A percentile compares a stretch with the other conserved stretches of the same genome.
Evolutionary conservation across 768 basidiomycete genomes (phyloP).

Genomic region (Calocybe indica): DNA sequence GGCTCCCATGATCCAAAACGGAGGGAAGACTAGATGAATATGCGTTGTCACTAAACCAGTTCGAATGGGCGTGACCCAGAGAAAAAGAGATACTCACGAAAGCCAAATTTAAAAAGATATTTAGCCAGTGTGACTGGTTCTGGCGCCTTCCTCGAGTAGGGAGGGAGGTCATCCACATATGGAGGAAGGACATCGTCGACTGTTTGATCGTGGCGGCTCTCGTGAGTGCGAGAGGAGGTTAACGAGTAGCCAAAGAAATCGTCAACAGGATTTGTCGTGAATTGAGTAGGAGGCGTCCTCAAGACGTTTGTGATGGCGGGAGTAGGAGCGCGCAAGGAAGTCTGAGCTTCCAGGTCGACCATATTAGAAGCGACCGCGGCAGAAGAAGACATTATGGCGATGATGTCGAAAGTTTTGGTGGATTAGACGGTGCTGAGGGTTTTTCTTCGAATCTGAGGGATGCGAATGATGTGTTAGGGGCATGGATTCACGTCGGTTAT

Average conservation of each 20-base stretch:
- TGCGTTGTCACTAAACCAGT: neutral
- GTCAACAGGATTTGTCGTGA: constrained; percentile 18
- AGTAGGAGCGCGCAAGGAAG: constrained; percentile 7
- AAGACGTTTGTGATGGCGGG: constrained; percentile 14
- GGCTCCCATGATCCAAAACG: constrained; percentile 10
- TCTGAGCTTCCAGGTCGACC: constrained; percentile 11
- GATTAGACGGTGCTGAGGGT: neutral
- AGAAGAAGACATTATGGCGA: constrained; percentile 10
- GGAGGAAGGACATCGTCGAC: constrained; percentile 31
- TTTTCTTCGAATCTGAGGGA: neutral
- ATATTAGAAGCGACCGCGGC: constrained; percentile 7
- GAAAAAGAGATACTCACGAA: constrained; percentile 34
- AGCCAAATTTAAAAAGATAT: constrained; percentile 60
- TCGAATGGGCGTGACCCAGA: neutral
- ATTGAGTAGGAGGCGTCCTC: constrained; percentile 11
- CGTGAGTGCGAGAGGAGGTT: constrained; percentile 24
- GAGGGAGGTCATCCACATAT: constrained; percentile 38
- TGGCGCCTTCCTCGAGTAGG: constrained; percentile 26
- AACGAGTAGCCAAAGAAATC: constrained; percentile 33
- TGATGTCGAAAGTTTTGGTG: neutral
- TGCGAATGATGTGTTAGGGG: neutral
- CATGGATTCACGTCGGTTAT: neutral
- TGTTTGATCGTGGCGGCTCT: constrained; percentile 36
- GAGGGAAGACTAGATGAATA: constrained; percentile 7
- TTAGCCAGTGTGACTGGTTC: constrained; percentile 53